Conservation (phyloP, 2,329 filamentous ascomycete species). For the Xylogone sp. region DNA sequence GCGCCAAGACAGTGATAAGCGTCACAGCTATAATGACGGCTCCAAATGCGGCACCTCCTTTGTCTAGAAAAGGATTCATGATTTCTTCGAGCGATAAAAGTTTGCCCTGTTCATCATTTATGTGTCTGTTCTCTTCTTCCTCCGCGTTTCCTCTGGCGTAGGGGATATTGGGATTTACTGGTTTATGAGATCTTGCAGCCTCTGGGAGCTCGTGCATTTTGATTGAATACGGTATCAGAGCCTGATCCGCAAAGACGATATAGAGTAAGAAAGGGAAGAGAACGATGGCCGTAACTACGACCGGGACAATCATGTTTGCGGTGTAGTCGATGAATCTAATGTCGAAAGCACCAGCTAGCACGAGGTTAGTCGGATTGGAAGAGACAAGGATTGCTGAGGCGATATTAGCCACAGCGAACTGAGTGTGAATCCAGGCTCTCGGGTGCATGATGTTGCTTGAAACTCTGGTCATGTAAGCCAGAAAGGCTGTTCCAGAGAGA, state of each 20-base stretch:
- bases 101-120: slow-evolving; percentile 48
- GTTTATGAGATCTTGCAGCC: slow-evolving; percentile 49
- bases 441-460: slow-evolving; percentile 70
- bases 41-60: slow-evolving; percentile 60
- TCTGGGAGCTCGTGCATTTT: slow-evolving; percentile 64
- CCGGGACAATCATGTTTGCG: slow-evolving; percentile 73
- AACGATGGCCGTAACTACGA: slow-evolving; percentile 62
- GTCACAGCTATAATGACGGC: slow-evolving; percentile 63
- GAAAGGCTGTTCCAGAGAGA: slow-evolving; percentile 68
- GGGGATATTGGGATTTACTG: slow-evolving; percentile 71
- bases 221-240: slow-evolving; percentile 62
- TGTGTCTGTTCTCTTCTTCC: slow-evolving; percentile 42
- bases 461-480: slow-evolving; percentile 73
- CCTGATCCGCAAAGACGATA: slow-evolving; percentile 61
- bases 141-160: slow-evolving; percentile 52
- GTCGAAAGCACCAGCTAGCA: slow-evolving; percentile 67
- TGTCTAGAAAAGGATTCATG: slow-evolving; percentile 72
- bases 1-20: slow-evolving; percentile 58
- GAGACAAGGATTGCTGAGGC: slow-evolving; percentile 73
- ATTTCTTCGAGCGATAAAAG: slow-evolving; percentile 65
- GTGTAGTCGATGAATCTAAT: slow-evolving; percentile 73
- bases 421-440: slow-evolving; percentile 68
- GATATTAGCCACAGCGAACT: slow-evolving; percentile 71
- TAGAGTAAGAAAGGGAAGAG: slow-evolving; percentile 69
- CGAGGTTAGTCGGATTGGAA: slow-evolving; percentile 74